phyloP scores from a whole-genome alignment of 148 eudicot species.

The Vaccinium myrtillus region DNA sequence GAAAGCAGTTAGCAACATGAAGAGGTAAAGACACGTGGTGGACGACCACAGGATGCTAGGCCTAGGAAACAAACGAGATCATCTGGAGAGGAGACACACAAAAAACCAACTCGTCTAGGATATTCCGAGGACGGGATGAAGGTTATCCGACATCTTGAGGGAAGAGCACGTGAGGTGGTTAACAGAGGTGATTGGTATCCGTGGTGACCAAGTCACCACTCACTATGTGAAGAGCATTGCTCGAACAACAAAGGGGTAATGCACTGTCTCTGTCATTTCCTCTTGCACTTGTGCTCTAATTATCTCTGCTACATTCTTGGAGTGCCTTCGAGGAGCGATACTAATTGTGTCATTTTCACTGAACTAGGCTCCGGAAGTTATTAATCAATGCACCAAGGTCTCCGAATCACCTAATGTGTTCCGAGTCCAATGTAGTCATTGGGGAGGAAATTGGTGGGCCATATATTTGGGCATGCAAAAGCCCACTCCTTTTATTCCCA shows the following conservation, averaged over 20 bases:
- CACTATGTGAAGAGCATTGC: background rate
- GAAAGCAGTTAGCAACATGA: background rate
- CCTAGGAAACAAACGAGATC: background rate
- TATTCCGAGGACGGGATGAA: background rate
- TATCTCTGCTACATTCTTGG: background rate
- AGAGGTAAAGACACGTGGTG: background rate
- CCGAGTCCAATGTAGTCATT: too few species aligned
- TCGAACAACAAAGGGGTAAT: background rate
- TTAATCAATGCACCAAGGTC: background rate
- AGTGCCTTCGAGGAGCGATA: background rate
- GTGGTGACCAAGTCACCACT: background rate
- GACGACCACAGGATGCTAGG: constrained; percentile 1
- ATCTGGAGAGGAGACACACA: background rate
- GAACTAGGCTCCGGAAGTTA: background rate
- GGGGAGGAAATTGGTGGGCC: too few species aligned
- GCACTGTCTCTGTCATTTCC: background rate
- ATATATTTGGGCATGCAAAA: background rate
- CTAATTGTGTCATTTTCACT: background rate
- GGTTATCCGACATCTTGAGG: background rate
- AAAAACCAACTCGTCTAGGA: background rate
- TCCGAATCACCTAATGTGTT: background rate
- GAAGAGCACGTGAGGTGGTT: background rate
- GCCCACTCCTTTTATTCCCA: background rate
- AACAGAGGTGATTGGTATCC: background rate
- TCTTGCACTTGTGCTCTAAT: background rate